A percentile compares a stretch with the other conserved stretches of the same genome.
These are phyloP conservation scores for Phytopythium helicoides DNA, from an alignment of 352 stramenopile genomes.

Conservation along the genomic window DNA sequence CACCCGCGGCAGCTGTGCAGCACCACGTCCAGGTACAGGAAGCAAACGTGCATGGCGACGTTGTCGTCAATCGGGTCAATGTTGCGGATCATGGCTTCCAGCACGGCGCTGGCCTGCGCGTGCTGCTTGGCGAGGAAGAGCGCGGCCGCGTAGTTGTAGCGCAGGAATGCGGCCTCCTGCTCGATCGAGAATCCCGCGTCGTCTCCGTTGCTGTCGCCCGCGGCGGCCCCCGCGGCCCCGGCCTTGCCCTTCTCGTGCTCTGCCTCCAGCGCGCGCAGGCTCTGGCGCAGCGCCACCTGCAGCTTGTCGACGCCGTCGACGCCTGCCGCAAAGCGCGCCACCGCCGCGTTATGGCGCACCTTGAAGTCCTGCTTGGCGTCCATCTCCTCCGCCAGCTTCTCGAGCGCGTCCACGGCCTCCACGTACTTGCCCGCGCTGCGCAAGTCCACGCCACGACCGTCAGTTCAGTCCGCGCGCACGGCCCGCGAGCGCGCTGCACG, in stretches of 20 bases:
- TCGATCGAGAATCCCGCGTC: conserved; percentile 62
- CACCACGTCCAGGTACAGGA: conserved; percentile 91
- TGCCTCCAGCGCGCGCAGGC: conserved; percentile 63
- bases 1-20: conserved; percentile 86
- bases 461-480: neutral
- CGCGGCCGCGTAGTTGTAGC: conserved; percentile 89
- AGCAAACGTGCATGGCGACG: conserved; percentile 92
- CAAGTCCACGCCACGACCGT: neutral
- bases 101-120: conserved; percentile 73
- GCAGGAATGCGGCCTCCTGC: conserved; percentile 82
- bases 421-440: conserved; percentile 83
- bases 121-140: conserved; percentile 92
- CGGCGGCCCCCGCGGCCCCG: conserved; percentile 7
- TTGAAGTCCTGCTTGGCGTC: conserved; percentile 72
- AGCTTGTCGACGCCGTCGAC: conserved; percentile 67
- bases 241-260: conserved; percentile 32
- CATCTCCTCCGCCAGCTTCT: conserved; percentile 83
- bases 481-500: conserved; percentile 6
- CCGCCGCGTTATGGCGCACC: conserved; percentile 82
- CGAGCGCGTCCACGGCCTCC: conserved; percentile 78
- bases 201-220: conserved; percentile 13
- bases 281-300: conserved; percentile 68
- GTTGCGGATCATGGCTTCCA: conserved; percentile 87
- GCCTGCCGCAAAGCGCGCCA: conserved; percentile 65
- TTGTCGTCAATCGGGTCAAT: conserved; percentile 90